These are phyloP conservation scores for Quercus agrifolia DNA, from an alignment of 306 rosid genomes.

Conservation along the genomic window DNA sequence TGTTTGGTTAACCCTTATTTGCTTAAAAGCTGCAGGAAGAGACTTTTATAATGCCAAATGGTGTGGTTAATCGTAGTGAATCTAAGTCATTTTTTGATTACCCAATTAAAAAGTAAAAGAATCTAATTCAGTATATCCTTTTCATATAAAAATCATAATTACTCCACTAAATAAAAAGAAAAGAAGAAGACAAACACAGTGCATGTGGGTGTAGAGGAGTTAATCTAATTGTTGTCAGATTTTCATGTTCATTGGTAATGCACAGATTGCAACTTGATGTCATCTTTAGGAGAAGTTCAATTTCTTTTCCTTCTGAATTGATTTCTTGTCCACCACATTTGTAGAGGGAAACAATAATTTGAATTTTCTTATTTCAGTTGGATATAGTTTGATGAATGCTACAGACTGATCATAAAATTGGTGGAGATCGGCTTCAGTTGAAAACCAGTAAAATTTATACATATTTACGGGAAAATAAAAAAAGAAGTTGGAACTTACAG, in stretches of 20 bases:
- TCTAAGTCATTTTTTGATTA: not conserved
- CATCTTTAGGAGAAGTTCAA: not conserved
- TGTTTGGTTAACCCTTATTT: not conserved
- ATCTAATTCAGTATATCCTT: not conserved
- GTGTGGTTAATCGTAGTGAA: not conserved
- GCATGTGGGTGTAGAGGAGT: no score
- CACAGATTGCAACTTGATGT: not conserved
- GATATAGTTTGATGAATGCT: not conserved
- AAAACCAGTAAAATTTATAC: not conserved
- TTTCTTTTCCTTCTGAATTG: not conserved
- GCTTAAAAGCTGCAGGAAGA: not conserved
- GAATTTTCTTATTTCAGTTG: no score
- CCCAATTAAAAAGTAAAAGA: no score
- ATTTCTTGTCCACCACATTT: not conserved
- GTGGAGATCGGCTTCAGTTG: not conserved
- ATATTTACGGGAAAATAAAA: rapidly evolving
- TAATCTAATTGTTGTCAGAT: no score
- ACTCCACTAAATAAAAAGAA: not conserved
- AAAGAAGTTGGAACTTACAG: not conserved
- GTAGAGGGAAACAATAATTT: no score
- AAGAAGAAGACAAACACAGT: no score
- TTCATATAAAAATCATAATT: not conserved
- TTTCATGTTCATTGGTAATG: no score
- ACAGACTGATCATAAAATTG: not conserved
- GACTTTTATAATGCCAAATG: not conserved